Base-by-base conservation (phyloP, 495 filamentous ascomycete genomes). In the Neurospora hispaniola region DNA sequence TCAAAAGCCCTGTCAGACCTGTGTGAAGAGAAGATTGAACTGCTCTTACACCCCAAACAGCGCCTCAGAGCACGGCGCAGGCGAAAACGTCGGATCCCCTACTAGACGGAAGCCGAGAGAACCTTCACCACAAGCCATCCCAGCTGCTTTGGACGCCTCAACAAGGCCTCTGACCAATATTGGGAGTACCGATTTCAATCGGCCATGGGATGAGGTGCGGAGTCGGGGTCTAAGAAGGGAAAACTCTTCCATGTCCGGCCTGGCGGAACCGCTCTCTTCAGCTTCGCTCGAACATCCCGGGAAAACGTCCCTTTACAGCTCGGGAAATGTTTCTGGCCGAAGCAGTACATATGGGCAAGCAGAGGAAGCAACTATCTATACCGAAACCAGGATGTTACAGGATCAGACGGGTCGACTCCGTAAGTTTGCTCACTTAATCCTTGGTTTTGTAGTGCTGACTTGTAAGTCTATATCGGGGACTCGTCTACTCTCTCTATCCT, bases 401-500 rank as follows among this genome's bases (percentile, higher is more conserved):
- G 89, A 90, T 75, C 83, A 82, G 40, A 88, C 84, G 1, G 86
- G 87, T 11, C 81, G 86, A 76, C 78, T 89, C 71, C 81, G 87
- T 88, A 81, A 78, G 87, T 87, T 39, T 68, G 18, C 12, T 69
- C 66, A 66, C 62, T 42, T 23, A 42, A 39, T 31, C 27, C 66
- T 68, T 39, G 7, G 14, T 20, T 10, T 41, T 40, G 69, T 40
- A 18, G 40, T 31, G n/a, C 75, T 73, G 39, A 71, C 69, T 11
- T 39, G 35, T 71, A 35, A 88, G 84, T 89, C 69, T 94, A 93
- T 75, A 86, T 94, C 73, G 91, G 91, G 39, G 90, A 94, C 75
- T 90, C 91, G 0, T 90, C 90, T 2, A 90, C 89, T 59, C 81
- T 93, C 69, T 91, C 91, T 2, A 92, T 91, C 75, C 77, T 94